These are phyloP conservation scores for Penicillium desertorum DNA, from an alignment of 495 filamentous ascomycete species.

Conservation along the genomic window DNA sequence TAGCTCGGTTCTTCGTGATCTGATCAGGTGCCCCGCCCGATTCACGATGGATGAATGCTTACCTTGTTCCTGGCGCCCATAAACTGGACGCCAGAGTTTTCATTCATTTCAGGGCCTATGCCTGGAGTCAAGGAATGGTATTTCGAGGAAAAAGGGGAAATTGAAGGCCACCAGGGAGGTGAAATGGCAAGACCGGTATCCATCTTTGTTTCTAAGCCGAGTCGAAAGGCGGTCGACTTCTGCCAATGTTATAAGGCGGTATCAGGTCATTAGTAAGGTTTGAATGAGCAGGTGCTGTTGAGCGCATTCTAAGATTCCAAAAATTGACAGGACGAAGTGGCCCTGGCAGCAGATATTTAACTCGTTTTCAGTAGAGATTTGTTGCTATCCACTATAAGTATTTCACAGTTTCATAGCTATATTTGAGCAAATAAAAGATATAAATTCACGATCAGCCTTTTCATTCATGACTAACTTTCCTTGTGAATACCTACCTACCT, in stretches of 20 bases:
- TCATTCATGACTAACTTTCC: neutral
- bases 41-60: constrained; percentile 16
- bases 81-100: constrained; percentile 40
- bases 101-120: constrained; percentile 33
- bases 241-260: constrained; percentile 9
- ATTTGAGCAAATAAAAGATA: neutral
- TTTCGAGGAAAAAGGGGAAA: constrained; percentile 1
- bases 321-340: neutral
- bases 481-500: too few relatives aligned
- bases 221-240: constrained; percentile 19
- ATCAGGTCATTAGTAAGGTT: neutral
- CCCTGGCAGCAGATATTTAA: neutral
- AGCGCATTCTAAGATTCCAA: neutral
- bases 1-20: constrained; percentile 11
- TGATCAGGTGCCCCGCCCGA: constrained; percentile 29
- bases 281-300: too few relatives aligned
- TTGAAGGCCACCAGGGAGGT: constrained; percentile 2
- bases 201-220: constrained; percentile 20
- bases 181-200: constrained; percentile 1
- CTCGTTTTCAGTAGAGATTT: neutral
- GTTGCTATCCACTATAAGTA: neutral
- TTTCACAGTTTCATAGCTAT: neutral
- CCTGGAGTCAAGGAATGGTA: neutral
- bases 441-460: neutral
- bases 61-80: constrained; percentile 46